Evolutionary conservation across 352 stramenopile genomes (phyloP).

Genomic region (Globisporangium camurandrum): DNA sequence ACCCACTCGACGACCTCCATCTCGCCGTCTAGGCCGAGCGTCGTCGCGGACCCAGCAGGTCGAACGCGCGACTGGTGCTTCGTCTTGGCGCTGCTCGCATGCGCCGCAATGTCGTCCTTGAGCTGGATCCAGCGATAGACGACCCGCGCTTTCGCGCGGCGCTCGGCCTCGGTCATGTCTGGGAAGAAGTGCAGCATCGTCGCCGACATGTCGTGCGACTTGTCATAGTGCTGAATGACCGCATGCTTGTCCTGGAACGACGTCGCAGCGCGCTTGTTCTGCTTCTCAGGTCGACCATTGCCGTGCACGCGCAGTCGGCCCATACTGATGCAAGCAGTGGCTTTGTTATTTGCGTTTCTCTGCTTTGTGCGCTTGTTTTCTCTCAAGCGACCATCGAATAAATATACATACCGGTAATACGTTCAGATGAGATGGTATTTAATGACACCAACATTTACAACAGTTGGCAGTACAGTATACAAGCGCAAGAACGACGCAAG

Average conservation of each 20-base stretch:
- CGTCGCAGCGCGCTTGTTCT: constrained; percentile 12
- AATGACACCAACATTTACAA: no score
- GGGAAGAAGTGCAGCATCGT: constrained; percentile 9
- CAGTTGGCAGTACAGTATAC: no score
- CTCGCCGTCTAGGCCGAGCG: constrained; percentile 7
- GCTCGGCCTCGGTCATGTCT: constrained; percentile 4
- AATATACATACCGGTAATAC: no score
- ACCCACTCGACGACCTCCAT: constrained; percentile 7
- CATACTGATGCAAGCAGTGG: background rate
- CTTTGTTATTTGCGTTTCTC: no score
- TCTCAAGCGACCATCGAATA: no score
- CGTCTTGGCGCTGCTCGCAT: constrained; percentile 12
- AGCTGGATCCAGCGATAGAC: constrained; percentile 12
- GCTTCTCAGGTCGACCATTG: constrained; percentile 8
- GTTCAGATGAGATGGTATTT: no score
- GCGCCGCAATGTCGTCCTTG: constrained; percentile 4
- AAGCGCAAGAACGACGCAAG: no score
- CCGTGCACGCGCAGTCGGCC: constrained; percentile 6
- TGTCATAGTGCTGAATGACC: constrained; percentile 10
- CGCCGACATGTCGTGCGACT: constrained; percentile 5
- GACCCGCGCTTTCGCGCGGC: constrained; percentile 9
- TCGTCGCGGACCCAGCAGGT: constrained; percentile 5
- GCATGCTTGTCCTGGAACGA: constrained; percentile 12
- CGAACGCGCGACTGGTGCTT: constrained; percentile 11
- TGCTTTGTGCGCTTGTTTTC: constrained; percentile 5